Evolutionary conservation across 1,139 yeast genomes (phyloP).

Genomic region (Magnusiomyces sp.): DNA sequence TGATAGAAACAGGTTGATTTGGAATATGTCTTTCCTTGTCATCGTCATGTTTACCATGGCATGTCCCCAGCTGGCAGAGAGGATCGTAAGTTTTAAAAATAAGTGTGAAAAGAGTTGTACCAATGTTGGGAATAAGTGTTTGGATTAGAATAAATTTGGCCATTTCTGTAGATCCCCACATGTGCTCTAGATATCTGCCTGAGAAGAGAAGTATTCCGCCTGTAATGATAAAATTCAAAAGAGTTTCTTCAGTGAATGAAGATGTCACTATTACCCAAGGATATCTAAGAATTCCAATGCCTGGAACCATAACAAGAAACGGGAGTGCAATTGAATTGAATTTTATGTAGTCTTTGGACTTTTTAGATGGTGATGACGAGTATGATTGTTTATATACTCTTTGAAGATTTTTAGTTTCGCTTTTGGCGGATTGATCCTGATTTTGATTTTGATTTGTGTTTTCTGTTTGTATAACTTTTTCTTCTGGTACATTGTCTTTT

Average conservation of each 20-base stretch:
- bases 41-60: slow-evolving; percentile 1
- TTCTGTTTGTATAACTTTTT: too few relatives aligned
- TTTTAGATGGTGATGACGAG: slow-evolving; percentile 2
- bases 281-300: slow-evolving; percentile 28
- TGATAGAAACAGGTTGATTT: background rate
- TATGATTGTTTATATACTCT: too few relatives aligned
- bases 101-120: slow-evolving; percentile 24
- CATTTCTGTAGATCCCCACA: slow-evolving; percentile 55
- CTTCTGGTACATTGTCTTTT: too few relatives aligned
- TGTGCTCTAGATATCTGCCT: slow-evolving; percentile 43
- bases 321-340: slow-evolving; percentile 43
- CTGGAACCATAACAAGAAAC: slow-evolving; percentile 62
- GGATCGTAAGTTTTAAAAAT: slow-evolving; percentile 5
- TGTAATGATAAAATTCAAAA: slow-evolving; percentile 45
- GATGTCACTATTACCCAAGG: slow-evolving; percentile 75
- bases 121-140: slow-evolving; percentile 51
- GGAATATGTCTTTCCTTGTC: too few relatives aligned
- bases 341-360: slow-evolving; percentile 1
- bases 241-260: slow-evolving; percentile 58
- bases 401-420: too few relatives aligned
- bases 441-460: too few relatives aligned
- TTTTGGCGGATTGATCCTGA: too few relatives aligned
- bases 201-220: slow-evolving; percentile 46
- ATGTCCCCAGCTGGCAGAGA: slow-evolving; percentile 8
- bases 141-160: slow-evolving; percentile 49